Conservation (phyloP, 768 basidiomycete genomes). For the Suillus subalutaceus region DNA sequence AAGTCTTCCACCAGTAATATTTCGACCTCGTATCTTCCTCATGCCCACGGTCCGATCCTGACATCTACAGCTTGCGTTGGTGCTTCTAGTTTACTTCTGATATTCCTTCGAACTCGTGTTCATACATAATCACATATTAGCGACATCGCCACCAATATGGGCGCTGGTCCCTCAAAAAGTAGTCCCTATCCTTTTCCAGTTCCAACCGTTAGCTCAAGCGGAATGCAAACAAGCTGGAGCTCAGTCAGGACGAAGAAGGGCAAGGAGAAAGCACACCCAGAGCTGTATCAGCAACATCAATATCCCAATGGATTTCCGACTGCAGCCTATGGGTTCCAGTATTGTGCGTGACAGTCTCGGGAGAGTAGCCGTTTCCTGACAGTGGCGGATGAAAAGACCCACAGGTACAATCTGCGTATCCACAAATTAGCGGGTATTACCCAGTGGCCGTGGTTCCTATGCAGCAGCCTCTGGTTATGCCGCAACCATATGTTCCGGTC, state of each 20-base stretch:
- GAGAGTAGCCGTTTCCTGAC: constrained; percentile 20
- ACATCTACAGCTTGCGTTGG: background rate
- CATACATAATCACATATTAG: constrained; percentile 3
- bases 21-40: background rate
- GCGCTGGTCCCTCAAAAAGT: constrained; percentile 25
- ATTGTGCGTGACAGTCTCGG: constrained; percentile 22
- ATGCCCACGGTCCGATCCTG: background rate
- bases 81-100: background rate
- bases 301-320: constrained; percentile 18
- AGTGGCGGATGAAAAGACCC: constrained; percentile 21
- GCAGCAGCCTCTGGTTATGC: constrained; percentile 34
- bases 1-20: background rate
- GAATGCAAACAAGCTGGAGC: constrained; percentile 24
- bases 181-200: constrained; percentile 23
- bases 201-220: constrained; percentile 13
- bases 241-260: constrained; percentile 22
- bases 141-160: constrained; percentile 19
- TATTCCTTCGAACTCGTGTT: constrained; percentile 5
- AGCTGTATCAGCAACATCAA: constrained; percentile 17
- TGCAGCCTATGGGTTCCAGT: constrained; percentile 23
- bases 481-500: constrained; percentile 30
- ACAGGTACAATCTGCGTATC: constrained; percentile 25
- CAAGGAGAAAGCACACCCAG: constrained; percentile 21
- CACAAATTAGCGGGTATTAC: constrained; percentile 27
- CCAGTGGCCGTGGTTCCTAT: constrained; percentile 27